Percentiles rank a stretch among this genome's conserved stretches.
Conservation (phyloP, 2,329 filamentous ascomycete species). For the Dothiorella sarmentorum region DNA sequence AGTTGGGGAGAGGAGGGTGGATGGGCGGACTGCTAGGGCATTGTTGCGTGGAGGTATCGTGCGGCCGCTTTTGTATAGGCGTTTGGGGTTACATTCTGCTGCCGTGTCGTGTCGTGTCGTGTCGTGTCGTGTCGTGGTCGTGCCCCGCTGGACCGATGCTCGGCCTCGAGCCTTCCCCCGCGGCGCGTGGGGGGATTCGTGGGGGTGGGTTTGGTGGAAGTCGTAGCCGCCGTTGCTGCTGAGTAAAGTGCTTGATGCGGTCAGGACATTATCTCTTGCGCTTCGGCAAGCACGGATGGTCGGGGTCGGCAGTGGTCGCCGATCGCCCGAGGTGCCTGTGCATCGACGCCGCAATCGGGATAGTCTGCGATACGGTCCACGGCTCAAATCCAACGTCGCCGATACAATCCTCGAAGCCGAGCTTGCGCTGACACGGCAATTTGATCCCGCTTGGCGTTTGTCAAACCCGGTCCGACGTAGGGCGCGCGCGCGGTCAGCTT, state of each 20-base stretch:
- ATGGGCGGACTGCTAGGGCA: not conserved
- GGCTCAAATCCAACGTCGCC: slow-evolving; percentile 14
- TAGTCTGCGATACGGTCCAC: slow-evolving; percentile 8
- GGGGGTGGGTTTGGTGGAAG: slow-evolving; percentile 28
- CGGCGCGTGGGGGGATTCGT: slow-evolving; percentile 22
- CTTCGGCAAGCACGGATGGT: no score
- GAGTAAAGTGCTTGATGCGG: not conserved
- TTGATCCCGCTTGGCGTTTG: not conserved
- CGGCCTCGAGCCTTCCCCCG: not conserved
- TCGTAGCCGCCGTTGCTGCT: not conserved
- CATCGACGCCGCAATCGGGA: slow-evolving; percentile 7
- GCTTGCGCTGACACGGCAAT: no score
- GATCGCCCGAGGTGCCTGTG: slow-evolving; percentile 2
- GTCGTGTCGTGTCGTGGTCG: not conserved
- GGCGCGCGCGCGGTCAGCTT: not conserved
- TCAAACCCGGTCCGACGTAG: not conserved
- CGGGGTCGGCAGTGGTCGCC: not conserved
- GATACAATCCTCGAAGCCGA: no score
- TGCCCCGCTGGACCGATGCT: not conserved
- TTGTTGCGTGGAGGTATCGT: not conserved
- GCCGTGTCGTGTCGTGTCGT: not conserved
- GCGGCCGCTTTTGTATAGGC: not conserved
- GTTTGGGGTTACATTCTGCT: not conserved
- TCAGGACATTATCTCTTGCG: no score
- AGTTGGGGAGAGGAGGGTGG: not conserved